Evolutionary conservation across 371 early-diverging fungal genomes (phyloP).

Genomic region (Phascolomyces articulosus): DNA sequence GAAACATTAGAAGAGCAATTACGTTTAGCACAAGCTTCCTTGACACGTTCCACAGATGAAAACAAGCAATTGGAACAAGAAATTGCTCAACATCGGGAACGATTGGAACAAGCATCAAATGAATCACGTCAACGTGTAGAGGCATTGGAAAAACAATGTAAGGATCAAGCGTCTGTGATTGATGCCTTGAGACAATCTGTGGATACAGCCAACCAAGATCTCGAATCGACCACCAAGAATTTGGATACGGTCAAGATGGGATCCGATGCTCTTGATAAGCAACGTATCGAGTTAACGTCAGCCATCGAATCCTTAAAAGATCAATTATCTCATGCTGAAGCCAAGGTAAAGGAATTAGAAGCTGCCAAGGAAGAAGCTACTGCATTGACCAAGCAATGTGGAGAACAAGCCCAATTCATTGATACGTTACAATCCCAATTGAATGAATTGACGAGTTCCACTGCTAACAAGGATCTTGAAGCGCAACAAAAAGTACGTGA

Average conservation of each 20-base stretch:
- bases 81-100: not conserved
- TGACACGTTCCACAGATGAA: not conserved
- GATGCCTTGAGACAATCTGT: not conserved
- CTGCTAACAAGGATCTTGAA: not conserved
- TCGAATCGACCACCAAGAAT: not conserved
- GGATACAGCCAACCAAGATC: not conserved
- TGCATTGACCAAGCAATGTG: not conserved
- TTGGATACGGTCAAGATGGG: conserved; percentile 1
- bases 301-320: not conserved
- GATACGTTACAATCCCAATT: not conserved
- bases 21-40: not conserved
- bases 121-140: not conserved
- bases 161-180: not conserved
- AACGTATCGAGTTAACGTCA: not conserved
- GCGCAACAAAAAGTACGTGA: not conserved
- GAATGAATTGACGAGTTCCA: not conserved
- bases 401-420: not conserved
- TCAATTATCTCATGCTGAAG: not conserved
- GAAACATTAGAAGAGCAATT: not conserved
- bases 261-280: conserved; percentile 2
- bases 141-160: not conserved
- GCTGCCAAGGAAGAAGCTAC: not conserved
- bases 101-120: not conserved
- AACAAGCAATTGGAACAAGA: conserved; percentile 1
- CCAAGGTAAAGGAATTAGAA: not conserved